Conservation (phyloP, 2,329 filamentous ascomycete genomes). For the Xylariaceae sp. region DNA sequence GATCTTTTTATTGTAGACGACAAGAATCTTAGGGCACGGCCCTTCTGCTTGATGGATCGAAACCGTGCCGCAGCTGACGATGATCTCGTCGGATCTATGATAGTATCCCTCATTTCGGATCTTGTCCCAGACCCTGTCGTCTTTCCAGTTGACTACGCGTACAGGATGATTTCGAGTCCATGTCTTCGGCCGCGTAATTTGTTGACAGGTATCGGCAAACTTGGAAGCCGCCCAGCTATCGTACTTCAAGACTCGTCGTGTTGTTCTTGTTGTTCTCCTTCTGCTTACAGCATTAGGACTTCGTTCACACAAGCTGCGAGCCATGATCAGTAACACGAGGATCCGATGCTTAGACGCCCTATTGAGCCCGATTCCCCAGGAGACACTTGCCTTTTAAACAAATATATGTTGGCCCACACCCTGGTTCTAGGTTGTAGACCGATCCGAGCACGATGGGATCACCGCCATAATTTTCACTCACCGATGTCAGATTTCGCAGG, state of each 20-base stretch:
- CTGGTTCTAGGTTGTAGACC: slow-evolving; percentile 11
- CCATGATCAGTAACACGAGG: neutral
- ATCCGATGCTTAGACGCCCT: neutral
- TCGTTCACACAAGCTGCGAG: slow-evolving; percentile 20
- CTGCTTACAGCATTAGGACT: slow-evolving; percentile 10
- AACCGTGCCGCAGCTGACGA: slow-evolving; percentile 48
- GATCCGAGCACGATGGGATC: slow-evolving; percentile 9
- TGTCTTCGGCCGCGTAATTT: slow-evolving; percentile 21
- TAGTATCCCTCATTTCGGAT: slow-evolving; percentile 32
- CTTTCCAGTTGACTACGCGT: slow-evolving; percentile 26
- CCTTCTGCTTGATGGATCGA: slow-evolving; percentile 37
- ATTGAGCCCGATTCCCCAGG: slow-evolving; percentile 2
- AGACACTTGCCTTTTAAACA: slow-evolving; percentile 9
- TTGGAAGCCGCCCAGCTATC: slow-evolving; percentile 14
- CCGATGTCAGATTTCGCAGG: slow-evolving; percentile 17
- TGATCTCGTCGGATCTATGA: slow-evolving; percentile 40
- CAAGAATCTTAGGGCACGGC: slow-evolving; percentile 34
- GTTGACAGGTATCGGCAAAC: slow-evolving; percentile 19
- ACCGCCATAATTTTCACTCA: slow-evolving; percentile 1
- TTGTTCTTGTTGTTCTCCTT: slow-evolving; percentile 13
- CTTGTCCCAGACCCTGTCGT: slow-evolving; percentile 29
- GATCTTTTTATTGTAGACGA: slow-evolving; percentile 43
- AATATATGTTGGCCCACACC: slow-evolving; percentile 3
- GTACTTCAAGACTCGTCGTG: slow-evolving; percentile 9
- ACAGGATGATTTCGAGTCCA: slow-evolving; percentile 22